phyloP scores from a whole-genome alignment of 2,329 filamentous ascomycete species.

The Paraconiothyrium brasiliense region DNA sequence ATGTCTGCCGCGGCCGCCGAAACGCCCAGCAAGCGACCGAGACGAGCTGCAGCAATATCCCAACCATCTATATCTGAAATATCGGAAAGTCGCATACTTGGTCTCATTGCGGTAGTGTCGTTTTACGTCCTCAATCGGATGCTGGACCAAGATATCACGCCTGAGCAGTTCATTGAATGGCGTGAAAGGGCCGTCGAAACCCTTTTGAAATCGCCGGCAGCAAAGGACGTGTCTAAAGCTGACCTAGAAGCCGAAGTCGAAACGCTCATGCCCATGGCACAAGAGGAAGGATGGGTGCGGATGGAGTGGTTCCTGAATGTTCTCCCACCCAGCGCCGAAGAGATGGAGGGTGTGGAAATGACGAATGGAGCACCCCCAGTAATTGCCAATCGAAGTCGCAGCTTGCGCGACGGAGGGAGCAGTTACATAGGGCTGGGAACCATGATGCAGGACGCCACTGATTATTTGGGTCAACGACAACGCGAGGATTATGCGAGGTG shows the following conservation, averaged over 20 bases:
- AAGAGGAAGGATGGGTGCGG: slow-evolving; percentile 57
- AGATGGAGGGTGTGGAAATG: slow-evolving; percentile 39
- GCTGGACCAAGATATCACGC: slow-evolving; percentile 40
- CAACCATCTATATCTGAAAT: slow-evolving; percentile 23
- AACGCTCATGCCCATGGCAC: slow-evolving; percentile 43
- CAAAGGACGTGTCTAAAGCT: slow-evolving; percentile 57
- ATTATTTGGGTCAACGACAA: slow-evolving; percentile 73
- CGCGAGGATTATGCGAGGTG: slow-evolving; percentile 70
- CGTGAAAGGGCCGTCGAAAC: slow-evolving; percentile 60
- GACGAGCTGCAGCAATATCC: slow-evolving; percentile 39
- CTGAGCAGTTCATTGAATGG: slow-evolving; percentile 44
- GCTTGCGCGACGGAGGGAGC: slow-evolving; percentile 55
- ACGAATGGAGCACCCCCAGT: slow-evolving; percentile 33
- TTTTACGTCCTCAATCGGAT: slow-evolving; percentile 66
- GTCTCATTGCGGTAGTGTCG: slow-evolving; percentile 68
- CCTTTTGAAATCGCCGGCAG: slow-evolving; percentile 58
- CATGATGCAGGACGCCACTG: slow-evolving; percentile 79
- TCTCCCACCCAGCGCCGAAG: slow-evolving; percentile 37
- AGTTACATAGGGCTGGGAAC: slow-evolving; percentile 62
- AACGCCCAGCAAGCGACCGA: slow-evolving; percentile 60
- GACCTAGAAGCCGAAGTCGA: slow-evolving; percentile 52
- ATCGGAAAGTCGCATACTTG: slow-evolving; percentile 36
- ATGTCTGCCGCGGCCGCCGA: slow-evolving; percentile 44
- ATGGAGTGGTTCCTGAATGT: slow-evolving; percentile 67
- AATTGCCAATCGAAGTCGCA: slow-evolving; percentile 49